Percentiles rank a stretch among this genome's conserved stretches.
phyloP scores from a whole-genome alignment of 2,329 filamentous ascomycete species.

The Alternaria sp. region DNA sequence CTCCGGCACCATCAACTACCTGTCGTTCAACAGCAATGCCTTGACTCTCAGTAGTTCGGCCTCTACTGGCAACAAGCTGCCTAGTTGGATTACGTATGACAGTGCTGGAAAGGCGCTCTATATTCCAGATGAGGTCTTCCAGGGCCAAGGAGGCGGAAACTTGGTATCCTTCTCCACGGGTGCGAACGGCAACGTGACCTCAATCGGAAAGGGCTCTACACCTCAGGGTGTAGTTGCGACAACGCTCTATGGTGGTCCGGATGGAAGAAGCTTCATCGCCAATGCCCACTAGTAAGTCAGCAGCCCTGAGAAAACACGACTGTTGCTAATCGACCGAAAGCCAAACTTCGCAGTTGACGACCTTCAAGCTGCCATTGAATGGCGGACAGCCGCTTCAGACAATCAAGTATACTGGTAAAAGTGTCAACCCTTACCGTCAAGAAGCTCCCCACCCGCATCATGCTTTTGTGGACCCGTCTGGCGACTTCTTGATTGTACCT shows the following conservation, averaged over 20 bases:
- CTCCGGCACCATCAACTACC: conserved; percentile 36
- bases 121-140: conserved; percentile 36
- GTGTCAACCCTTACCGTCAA: conserved; percentile 58
- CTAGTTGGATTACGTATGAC: conserved; percentile 43
- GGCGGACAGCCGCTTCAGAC: conserved; percentile 35
- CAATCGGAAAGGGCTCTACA: conserved; percentile 31
- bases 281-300: conserved; percentile 40
- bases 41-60: conserved; percentile 28
- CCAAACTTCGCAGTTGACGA: conserved; percentile 40
- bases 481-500: conserved; percentile 57
- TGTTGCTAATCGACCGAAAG: conserved; percentile 16
- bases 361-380: conserved; percentile 44
- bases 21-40: conserved; percentile 32
- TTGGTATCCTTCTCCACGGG: conserved; percentile 33
- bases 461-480: conserved; percentile 57
- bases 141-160: conserved; percentile 22
- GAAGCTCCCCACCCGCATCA: conserved; percentile 63
- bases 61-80: conserved; percentile 30
- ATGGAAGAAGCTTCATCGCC: conserved; percentile 40
- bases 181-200: conserved; percentile 31
- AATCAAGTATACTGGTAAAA: conserved; percentile 44
- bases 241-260: conserved; percentile 35
- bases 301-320: accelerated
- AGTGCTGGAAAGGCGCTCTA: conserved; percentile 32
- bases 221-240: conserved; percentile 34